phyloP scores from a whole-genome alignment of 2,329 filamentous ascomycete genomes.

The Macrophomina tecta region DNA sequence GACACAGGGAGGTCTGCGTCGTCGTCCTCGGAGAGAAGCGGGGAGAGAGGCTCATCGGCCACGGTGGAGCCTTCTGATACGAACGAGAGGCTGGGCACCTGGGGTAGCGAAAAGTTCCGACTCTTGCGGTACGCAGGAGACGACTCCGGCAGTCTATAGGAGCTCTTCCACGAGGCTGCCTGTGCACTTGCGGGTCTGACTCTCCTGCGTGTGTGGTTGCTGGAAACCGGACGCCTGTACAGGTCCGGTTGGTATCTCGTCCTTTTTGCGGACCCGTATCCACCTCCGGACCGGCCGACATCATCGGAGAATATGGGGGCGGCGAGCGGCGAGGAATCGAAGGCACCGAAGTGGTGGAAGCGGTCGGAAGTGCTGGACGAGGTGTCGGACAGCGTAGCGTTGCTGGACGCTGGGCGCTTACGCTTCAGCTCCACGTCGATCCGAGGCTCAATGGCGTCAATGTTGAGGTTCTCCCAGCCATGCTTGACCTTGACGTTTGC shows the following conservation, averaged over 20 bases:
- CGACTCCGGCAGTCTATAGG: conserved; percentile 78
- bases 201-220: conserved; percentile 72
- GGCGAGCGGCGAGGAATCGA: conserved; percentile 87
- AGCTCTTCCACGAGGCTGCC: conserved; percentile 73
- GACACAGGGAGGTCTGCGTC: conserved; percentile 79
- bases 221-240: conserved; percentile 47
- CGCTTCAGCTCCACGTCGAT: conserved; percentile 79
- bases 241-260: conserved; percentile 41
- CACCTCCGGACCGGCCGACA: conserved; percentile 72
- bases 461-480: conserved; percentile 88
- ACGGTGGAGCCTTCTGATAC: conserved; percentile 74
- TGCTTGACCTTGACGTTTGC: conserved; percentile 98
- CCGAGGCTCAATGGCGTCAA: conserved; percentile 84
- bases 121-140: conserved; percentile 83
- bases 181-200: conserved; percentile 64
- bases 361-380: conserved; percentile 84
- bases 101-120: conserved; percentile 74
- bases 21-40: conserved; percentile 75
- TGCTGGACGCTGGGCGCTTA: conserved; percentile 68
- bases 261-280: conserved; percentile 47
- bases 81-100: conserved; percentile 77
- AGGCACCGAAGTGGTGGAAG: conserved; percentile 68
- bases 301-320: conserved; percentile 85
- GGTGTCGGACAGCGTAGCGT: conserved; percentile 83
- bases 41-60: conserved; percentile 65